Percentiles rank a stretch among this genome's conserved stretches.
Evolutionary conservation across 2,329 filamentous ascomycete species (phyloP).

Genomic region (Arthrocladium fulminans): DNA sequence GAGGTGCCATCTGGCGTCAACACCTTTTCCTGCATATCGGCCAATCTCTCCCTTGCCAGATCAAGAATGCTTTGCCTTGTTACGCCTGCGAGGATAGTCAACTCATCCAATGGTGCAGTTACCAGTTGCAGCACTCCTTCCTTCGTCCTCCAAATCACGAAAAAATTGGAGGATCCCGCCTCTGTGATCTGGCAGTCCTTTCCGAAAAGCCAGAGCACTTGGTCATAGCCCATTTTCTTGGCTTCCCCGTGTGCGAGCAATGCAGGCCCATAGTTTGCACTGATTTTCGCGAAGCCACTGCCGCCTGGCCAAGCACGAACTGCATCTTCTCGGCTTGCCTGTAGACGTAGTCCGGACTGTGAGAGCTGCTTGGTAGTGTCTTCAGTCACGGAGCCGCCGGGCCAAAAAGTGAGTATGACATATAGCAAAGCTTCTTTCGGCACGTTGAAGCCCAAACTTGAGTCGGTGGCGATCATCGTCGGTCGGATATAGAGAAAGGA

Average conservation of each 20-base stretch:
- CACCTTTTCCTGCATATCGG: too few species aligned
- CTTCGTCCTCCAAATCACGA: not conserved
- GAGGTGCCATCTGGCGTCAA: too few species aligned
- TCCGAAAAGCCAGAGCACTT: too few species aligned
- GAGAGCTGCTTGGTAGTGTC: too few species aligned
- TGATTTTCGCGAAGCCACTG: constrained; percentile 85
- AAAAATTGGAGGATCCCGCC: not conserved
- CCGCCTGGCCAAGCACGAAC: constrained; percentile 90
- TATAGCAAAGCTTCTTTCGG: constrained; percentile 82
- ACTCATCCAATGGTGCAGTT: not conserved
- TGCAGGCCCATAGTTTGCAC: constrained; percentile 84
- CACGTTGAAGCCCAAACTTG: constrained; percentile 69
- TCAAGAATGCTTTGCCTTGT: not conserved
- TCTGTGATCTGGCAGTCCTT: too few species aligned
- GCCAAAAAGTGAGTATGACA: too few species aligned
- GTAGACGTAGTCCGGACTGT: constrained; percentile 26
- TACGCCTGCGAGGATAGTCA: not conserved
- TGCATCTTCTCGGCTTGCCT: not conserved
- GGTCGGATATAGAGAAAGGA: constrained; percentile 77
- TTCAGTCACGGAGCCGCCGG: too few species aligned
- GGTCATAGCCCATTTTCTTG: too few species aligned
- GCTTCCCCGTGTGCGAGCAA: constrained; percentile 73
- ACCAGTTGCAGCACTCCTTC: not conserved
- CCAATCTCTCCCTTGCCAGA: not conserved
- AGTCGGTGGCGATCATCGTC: constrained; percentile 74